A percentile compares a stretch with the other conserved stretches of the same genome.
phyloP scores from a whole-genome alignment of 306 rosid genomes.

The Casuarina equisetifolia region DNA sequence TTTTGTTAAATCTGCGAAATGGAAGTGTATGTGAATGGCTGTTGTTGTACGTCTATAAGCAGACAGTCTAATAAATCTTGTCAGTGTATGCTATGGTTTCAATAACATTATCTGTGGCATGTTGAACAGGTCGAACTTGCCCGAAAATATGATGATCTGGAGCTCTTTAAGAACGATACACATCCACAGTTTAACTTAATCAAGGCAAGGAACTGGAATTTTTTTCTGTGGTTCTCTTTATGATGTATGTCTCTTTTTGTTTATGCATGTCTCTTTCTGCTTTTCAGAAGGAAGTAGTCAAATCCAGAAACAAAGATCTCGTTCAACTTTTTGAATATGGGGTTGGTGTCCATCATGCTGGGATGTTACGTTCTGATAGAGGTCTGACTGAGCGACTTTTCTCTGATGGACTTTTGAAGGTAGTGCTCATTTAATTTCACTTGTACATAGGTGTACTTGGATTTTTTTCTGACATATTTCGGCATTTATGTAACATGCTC shows the following conservation, averaged over 20 bases:
- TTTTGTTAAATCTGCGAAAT: not conserved
- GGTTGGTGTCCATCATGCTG: constrained; percentile 95
- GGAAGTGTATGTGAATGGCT: not conserved
- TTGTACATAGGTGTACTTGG: constrained; percentile 15
- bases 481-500: constrained; percentile 25
- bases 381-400: constrained; percentile 93
- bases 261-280: constrained; percentile 33
- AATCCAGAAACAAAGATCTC: constrained; percentile 94
- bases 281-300: constrained; percentile 78
- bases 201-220: constrained; percentile 51
- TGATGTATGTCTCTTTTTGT: constrained; percentile 17
- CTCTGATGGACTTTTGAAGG: constrained; percentile 91
- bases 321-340: constrained; percentile 87
- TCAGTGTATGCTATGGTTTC: constrained; percentile 20
- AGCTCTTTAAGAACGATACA: constrained; percentile 62
- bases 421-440: constrained; percentile 29
- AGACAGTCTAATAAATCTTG: not conserved
- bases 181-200: constrained; percentile 66
- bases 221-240: constrained; percentile 17
- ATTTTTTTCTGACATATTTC: constrained; percentile 13
- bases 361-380: constrained; percentile 96
- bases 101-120: constrained; percentile 26
- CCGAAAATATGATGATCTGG: constrained; percentile 62
- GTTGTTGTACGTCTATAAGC: not conserved
- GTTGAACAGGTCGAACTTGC: constrained; percentile 80